Percentiles rank a stretch among this genome's conserved stretches.
These are phyloP conservation scores for Ligustrum vulgare DNA, from an alignment of 257 asterid genomes.

Conservation along the genomic window DNA sequence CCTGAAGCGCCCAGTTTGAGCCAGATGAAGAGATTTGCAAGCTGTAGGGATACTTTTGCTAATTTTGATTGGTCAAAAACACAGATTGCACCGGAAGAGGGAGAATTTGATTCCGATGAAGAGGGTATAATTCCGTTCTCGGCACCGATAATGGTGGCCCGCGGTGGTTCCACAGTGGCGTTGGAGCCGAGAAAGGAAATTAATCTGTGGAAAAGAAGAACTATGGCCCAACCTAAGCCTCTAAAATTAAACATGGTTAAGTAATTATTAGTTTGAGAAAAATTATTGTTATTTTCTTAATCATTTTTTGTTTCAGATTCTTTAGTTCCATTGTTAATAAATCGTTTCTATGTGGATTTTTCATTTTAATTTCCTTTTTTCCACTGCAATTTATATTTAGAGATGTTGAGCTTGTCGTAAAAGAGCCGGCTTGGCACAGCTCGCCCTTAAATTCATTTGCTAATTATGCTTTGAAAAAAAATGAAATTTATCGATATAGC, in stretches of 20 bases:
- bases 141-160: conserved; percentile 31
- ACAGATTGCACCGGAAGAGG: conserved; percentile 34
- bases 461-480: not conserved
- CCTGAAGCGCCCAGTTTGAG: conserved; percentile 34
- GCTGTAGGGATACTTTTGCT: conserved; percentile 38
- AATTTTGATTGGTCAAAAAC: conserved; percentile 40
- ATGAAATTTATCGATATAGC: not conserved
- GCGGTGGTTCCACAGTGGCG: not conserved
- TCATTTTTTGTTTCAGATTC: not conserved
- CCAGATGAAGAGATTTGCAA: conserved; percentile 47
- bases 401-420: not conserved
- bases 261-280: not conserved
- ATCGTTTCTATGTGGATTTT: not conserved
- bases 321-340: not conserved
- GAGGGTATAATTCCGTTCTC: conserved; percentile 43
- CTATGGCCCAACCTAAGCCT: conserved; percentile 47
- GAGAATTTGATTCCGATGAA: conserved; percentile 28
- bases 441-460: not conserved
- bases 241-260: conserved; percentile 20
- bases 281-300: not conserved
- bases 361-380: not conserved
- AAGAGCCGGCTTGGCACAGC: not conserved
- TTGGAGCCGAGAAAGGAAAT: conserved; percentile 51
- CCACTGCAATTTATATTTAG: not conserved
- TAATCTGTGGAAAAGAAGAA: conserved; percentile 57